Evolutionary conservation across 2,329 filamentous ascomycete species (phyloP), one percentile per base, ranked within the genome.

Genomic region (Kalaharituber pfeilii): DNA sequence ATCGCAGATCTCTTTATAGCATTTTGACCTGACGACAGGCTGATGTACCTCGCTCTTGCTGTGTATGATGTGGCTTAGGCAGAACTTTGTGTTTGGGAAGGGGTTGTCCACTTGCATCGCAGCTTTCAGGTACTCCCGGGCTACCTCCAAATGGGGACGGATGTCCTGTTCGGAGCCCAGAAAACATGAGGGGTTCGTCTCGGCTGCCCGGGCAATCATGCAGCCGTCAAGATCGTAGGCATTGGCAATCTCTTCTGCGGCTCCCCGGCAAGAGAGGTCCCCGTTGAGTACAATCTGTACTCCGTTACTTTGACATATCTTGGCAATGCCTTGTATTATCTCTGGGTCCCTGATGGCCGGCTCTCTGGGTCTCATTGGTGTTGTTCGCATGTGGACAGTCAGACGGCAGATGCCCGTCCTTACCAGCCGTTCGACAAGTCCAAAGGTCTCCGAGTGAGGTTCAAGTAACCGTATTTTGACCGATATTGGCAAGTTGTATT

Each of bases 211-310:
- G 8, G 91, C 91, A 64, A 98, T 96, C 91, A 98, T 98, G 36
- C 60, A 61, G 57, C 86, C 91, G 65, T 96, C 88, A 5, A 84
- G 84, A n/a, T 81, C 82, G 65, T 78, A 95, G 66, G 94, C 82
- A 25, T 76, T 64, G 57, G 87, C 81, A 5, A 98, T 73, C 56
- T 72, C 67, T 6, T 84, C 65, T 0, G 81, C 89, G 56, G 94
- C 73, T 51, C 86, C 82, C 53, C 84, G 78, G 33, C 73, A 78
- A 53, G 75, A 78, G 0, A 98, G 87, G 64, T 98, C 91, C 49
- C 91, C 91, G 65, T 98, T 98, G 80, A 96, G 88, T 39, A 96
- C 70, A 65, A 89, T 95, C 7, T 89, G 87, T 2, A 98, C 87
- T 26, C 89, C 89, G 9, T 81, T 81, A 60, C 87, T 81, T 59